Percentiles rank a stretch among this genome's conserved stretches.
Conservation (phyloP, 306 rosid species). For the Sindora glabra region DNA sequence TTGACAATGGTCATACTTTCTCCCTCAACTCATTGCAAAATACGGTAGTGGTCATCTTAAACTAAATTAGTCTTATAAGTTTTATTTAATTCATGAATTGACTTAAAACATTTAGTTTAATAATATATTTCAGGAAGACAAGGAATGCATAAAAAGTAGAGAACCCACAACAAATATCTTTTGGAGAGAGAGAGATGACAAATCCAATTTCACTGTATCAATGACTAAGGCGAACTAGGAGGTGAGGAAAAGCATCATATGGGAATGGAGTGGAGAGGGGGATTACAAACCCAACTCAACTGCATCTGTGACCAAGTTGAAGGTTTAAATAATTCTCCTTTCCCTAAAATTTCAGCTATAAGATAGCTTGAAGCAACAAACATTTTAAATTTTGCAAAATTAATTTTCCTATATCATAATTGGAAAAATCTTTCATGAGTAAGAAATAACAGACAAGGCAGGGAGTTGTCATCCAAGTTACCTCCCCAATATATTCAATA, state of each 20-base stretch:
- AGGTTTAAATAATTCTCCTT: neutral
- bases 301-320: neutral
- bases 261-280: too few relatives aligned
- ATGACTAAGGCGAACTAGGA: too few relatives aligned
- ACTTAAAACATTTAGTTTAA: neutral
- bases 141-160: neutral
- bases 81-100: neutral
- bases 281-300: slow-evolving; percentile 3
- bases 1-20: neutral
- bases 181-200: neutral
- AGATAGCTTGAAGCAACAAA: slow-evolving; percentile 13
- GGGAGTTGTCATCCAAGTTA: slow-evolving; percentile 21
- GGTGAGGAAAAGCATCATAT: too few relatives aligned
- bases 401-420: neutral
- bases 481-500: slow-evolving; percentile 99
- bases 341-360: neutral
- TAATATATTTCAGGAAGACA: neutral
- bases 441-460: neutral
- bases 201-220: too few relatives aligned
- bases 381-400: slow-evolving; percentile 2
- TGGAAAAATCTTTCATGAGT: neutral
- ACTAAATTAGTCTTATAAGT: slow-evolving; percentile 6
- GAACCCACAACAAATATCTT: neutral
- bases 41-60: neutral
- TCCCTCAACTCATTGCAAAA: neutral